phyloP scores from a whole-genome alignment of 139 green algal species.

The Microglena sp. region DNA sequence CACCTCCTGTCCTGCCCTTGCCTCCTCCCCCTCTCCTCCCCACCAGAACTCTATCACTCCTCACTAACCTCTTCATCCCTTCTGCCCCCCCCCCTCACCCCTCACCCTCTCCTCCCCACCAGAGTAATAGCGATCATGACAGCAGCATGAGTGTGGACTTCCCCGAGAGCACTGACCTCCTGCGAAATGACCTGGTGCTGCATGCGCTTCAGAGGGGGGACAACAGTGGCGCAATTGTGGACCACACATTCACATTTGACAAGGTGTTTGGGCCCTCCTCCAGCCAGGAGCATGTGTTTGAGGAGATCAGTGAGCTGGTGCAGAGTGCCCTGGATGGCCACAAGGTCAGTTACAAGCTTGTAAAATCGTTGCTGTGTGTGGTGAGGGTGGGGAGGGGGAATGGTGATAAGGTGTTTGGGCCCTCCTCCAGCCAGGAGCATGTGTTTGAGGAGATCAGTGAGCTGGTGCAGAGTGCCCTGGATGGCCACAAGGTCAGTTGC shows the following conservation, averaged over 20 bases:
- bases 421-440: conserved; percentile 44
- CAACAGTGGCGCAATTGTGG: background rate
- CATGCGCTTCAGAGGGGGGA: conserved; percentile 7
- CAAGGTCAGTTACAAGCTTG: conserved; percentile 49
- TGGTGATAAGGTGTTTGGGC: conserved; percentile 79
- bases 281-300: conserved; percentile 70
- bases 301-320: conserved; percentile 81
- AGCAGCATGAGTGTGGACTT: conserved; percentile 18
- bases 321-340: conserved; percentile 82
- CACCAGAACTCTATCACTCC: no score
- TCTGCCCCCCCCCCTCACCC: no score
- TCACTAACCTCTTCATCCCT: no score
- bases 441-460: conserved; percentile 86
- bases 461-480: conserved; percentile 76
- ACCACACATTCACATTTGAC: conserved; percentile 57
- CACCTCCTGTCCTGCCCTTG: no score
- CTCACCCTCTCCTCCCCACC: no score
- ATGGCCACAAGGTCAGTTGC: conserved; percentile 76
- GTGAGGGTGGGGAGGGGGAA: background rate
- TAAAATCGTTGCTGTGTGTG: background rate
- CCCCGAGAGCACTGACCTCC: conserved; percentile 28
- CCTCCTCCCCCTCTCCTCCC: no score
- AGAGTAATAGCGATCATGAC: conserved; percentile 13
- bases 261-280: conserved; percentile 67
- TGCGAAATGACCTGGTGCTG: conserved; percentile 29